Base-by-base conservation (phyloP, 306 rosid species). In the Quercus engelmannii region DNA sequence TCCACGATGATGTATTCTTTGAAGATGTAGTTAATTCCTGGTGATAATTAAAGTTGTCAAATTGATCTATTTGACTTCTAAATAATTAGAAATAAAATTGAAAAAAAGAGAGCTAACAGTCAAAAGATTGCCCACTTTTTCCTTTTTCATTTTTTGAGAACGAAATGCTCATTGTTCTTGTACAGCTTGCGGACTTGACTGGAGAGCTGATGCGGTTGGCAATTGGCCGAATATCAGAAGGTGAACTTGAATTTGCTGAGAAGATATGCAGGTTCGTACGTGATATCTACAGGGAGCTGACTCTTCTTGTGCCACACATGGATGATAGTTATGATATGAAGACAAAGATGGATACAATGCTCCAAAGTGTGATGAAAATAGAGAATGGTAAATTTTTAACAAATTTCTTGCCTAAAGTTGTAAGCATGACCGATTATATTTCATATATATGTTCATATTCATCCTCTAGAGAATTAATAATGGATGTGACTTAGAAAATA, bases 181-280 rank as follows among this genome's bases (percentile, higher is more conserved):
- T 80, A 69, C 91, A 95, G 99, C 91, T 95, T 86, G 96, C 98
- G 56, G 98, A 95, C 84, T 90, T 95, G 87, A 92, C 97, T 31
- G 99, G 99, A 76, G 99, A 95, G 89, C 91, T 95, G 75, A 95
- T 95, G 99, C 92, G 99, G 62, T 73, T 95, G 88, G 99, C 99
- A 19, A 95, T 95, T 77, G 99, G 99, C 74, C 90, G 90, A 69
- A 91, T 95, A 83, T 90, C 97, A 25, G 98, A 92, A 67, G 98
- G 99, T 28, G 99, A 95, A 74, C 85, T 91, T 83, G 94, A 92
- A 61, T 95, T 83, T 80, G 94, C 99, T 49, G 51, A 91, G 83
- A 89, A 88, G 78, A 95, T 95, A 64, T 95, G 99, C 92, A 74
- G 86, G 74, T 95, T 92, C 85, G 94, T 79, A 3, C 98, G 99